These are phyloP conservation scores for Capronia americana DNA, from an alignment of 2,329 filamentous ascomycete species.

Conservation along the genomic window DNA sequence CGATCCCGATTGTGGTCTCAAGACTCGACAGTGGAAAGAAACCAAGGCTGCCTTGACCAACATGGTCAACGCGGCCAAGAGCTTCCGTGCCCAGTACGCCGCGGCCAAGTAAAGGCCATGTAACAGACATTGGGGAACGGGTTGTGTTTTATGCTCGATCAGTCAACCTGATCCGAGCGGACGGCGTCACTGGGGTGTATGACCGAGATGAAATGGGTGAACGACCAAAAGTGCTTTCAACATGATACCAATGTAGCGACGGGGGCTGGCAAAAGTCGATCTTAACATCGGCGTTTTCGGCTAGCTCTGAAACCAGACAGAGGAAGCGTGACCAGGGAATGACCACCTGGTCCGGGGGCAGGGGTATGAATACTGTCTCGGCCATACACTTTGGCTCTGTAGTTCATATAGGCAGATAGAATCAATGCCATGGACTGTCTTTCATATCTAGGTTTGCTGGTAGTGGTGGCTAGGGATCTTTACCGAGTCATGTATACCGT, in stretches of 20 bases:
- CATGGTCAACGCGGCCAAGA: slow-evolving; percentile 98
- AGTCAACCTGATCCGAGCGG: slow-evolving; percentile 37
- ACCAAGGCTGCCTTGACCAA: slow-evolving; percentile 94
- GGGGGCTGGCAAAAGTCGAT: slow-evolving; percentile 39
- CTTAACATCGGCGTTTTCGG: slow-evolving; percentile 41
- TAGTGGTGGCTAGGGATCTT: background rate
- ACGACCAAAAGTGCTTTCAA: slow-evolving; percentile 39
- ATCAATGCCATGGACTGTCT: background rate
- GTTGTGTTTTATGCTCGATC: slow-evolving; percentile 30
- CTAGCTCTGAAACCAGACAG: slow-evolving; percentile 34
- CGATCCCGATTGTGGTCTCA: slow-evolving; percentile 98
- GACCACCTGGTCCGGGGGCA: background rate
- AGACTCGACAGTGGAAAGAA: slow-evolving; percentile 98
- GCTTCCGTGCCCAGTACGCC: slow-evolving; percentile 84
- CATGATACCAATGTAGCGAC: slow-evolving; percentile 40
- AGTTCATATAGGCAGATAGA: background rate
- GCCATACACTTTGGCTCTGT: background rate
- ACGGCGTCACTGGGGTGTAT: slow-evolving; percentile 26
- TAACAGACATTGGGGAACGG: slow-evolving; percentile 7
- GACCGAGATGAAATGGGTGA: slow-evolving; percentile 24
- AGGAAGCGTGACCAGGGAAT: background rate
- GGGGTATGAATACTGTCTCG: background rate
- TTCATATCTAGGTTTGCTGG: background rate
- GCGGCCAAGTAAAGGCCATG: slow-evolving; percentile 30
- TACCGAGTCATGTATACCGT: background rate